Evolutionary conservation across 1,284 basidiomycete genomes (phyloP).

Genomic region (Cutaneotrichosporon cyanovorans): DNA sequence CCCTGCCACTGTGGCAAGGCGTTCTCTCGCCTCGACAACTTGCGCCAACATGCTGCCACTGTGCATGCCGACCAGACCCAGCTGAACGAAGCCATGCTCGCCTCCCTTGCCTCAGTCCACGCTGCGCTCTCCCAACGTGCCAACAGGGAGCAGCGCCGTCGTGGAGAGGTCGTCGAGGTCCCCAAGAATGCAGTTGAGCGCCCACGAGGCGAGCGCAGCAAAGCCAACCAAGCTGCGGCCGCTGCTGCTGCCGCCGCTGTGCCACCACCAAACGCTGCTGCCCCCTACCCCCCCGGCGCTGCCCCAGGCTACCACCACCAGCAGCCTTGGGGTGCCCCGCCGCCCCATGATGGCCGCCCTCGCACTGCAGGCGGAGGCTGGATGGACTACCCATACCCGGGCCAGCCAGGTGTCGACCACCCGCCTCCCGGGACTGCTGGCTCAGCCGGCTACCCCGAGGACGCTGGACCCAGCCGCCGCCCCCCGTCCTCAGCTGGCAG

Average conservation of each 20-base stretch:
- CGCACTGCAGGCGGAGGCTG: slow-evolving; percentile 26
- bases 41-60: slow-evolving; percentile 91
- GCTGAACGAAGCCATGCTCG: slow-evolving; percentile 85
- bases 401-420: slow-evolving; percentile 13
- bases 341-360: slow-evolving; percentile 25
- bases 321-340: slow-evolving; percentile 12
- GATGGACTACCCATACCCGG: slow-evolving; percentile 24
- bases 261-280: slow-evolving; percentile 1
- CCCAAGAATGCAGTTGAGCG: slow-evolving; percentile 43
- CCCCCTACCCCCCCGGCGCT: slow-evolving; percentile 2
- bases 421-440: slow-evolving; percentile 13
- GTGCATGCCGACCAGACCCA: slow-evolving; percentile 82
- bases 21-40: slow-evolving; percentile 91
- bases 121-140: slow-evolving; percentile 57
- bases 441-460: slow-evolving; percentile 17
- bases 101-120: slow-evolving; percentile 75
- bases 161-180: slow-evolving; percentile 45
- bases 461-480: slow-evolving; percentile 33
- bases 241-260: background rate
- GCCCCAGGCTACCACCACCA: slow-evolving; percentile 9
- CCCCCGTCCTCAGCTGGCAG: slow-evolving; percentile 31
- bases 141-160: slow-evolving; percentile 42
- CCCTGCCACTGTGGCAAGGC: slow-evolving; percentile 91
- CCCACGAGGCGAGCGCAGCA: slow-evolving; percentile 22
- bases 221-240: slow-evolving; percentile 2